Percentiles rank a stretch among this genome's conserved stretches.
phyloP scores from a whole-genome alignment of 2,329 filamentous ascomycete genomes.

The Dothideomycetes sp. region DNA sequence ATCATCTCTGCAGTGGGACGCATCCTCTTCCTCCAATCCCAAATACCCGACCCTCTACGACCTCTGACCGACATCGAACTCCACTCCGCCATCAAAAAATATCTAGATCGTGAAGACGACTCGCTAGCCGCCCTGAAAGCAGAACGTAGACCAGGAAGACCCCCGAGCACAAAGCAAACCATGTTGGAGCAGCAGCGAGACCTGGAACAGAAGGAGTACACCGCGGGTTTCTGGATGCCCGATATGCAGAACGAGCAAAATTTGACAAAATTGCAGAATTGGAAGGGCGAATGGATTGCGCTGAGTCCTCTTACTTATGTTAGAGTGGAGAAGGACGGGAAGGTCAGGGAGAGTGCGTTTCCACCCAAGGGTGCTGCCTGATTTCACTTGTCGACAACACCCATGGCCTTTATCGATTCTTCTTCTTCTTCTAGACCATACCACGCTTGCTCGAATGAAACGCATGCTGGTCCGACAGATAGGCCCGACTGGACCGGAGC shows the following conservation, averaged over 20 bases:
- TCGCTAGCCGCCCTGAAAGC: slow-evolving; percentile 59
- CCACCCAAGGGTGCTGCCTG: slow-evolving; percentile 49
- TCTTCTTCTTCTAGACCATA: too few relatives aligned
- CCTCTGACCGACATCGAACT: slow-evolving; percentile 49
- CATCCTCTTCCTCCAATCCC: slow-evolving; percentile 58
- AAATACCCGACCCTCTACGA: slow-evolving; percentile 26
- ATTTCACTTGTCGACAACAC: too few relatives aligned
- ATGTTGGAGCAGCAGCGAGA: slow-evolving; percentile 62
- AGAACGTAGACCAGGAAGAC: slow-evolving; percentile 66
- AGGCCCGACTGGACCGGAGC: too few relatives aligned
- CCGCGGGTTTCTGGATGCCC: slow-evolving; percentile 77
- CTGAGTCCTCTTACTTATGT: slow-evolving; percentile 69
- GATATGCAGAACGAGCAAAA: slow-evolving; percentile 63
- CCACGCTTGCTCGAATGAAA: too few relatives aligned
- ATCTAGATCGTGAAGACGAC: slow-evolving; percentile 56
- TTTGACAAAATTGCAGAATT: slow-evolving; percentile 56
- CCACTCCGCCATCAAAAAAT: slow-evolving; percentile 40
- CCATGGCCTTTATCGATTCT: too few relatives aligned
- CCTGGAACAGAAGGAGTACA: slow-evolving; percentile 67
- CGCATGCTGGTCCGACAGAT: too few relatives aligned
- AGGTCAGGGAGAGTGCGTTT: slow-evolving; percentile 61
- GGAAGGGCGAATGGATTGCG: slow-evolving; percentile 78
- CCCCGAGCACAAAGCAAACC: slow-evolving; percentile 68
- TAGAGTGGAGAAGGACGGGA: slow-evolving; percentile 58
- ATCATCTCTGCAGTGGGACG: slow-evolving; percentile 47